Evolutionary conservation across 176 grass and related monocot species (phyloP), one percentile per base, ranked within the genome.

Genomic region (Avena insularis): DNA sequence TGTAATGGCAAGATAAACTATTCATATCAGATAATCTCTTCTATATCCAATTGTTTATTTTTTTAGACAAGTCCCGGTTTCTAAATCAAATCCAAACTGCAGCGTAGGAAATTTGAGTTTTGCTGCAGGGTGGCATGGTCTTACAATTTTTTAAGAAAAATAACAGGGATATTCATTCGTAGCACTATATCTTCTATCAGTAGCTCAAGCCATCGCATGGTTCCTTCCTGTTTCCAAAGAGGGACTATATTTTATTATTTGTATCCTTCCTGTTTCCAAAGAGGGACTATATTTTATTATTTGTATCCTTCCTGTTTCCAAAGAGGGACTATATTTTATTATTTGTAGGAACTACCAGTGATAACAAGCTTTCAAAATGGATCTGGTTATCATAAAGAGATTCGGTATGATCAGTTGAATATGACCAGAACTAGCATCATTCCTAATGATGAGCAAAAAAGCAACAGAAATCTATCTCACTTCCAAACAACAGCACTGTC

Each of bases 401-500:
- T 25, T 25, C 25, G 4, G 12, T 29, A 75, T 29, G 8, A 53
- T 16, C 47, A 8, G 14, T 33, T 55, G 3, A 47, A 36, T 46
- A 88, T 69, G 25, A 29, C 68, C 21, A 36, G 7, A 67, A 71
- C 35, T 56, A 82, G 77, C 77, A 87, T 38, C 47, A 65, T 84
- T 80, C 43, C 67, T 61, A 79, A 71, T 46, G 33, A 75, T 65
- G 8, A 78, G 16, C 73, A 64, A 8, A 71, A 20, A 3, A 7
- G 0, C 43, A 23, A 50, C 58, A 54, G n/a, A 7, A 40, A 11
- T 5, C 55, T 64, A 21, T 51, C 15, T 75, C 55, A 56, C 31
- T 60, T 72, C 77, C 47, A 21, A 73, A 74, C 77, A 89, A 59
- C 38, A 77, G 79, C 38, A 83, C 71, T 19, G 86, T 63, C 50